Evolutionary conservation across 2,329 filamentous ascomycete genomes (phyloP), one percentile per base, ranked within the genome.

Genomic region (Colletotrichum liaoningense): DNA sequence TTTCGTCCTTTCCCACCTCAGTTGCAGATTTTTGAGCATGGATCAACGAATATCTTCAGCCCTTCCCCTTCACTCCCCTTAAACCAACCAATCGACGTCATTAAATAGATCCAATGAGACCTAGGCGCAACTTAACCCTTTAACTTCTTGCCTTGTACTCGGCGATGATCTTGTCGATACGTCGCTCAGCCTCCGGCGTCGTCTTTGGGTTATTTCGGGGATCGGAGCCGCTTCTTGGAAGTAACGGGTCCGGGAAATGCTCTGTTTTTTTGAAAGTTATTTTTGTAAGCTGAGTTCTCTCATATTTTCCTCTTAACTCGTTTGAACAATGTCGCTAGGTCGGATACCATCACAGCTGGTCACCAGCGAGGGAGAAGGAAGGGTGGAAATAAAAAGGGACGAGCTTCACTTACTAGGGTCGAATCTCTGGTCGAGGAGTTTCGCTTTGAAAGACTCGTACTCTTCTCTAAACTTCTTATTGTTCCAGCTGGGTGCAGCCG

Each of bases 201-300:
- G 86, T 82, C 22, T 77, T 80, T 0, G 85, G 84, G 65, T 82
- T 81, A 74, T 81, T 75, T 69, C 80, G 75, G 63, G 83, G 75
- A 70, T 78, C 78, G 4, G 81, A 69, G 3, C 78, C 76, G 59
- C 80, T 76, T 28, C 84, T 81, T 28, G 84, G 82, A 16, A 82
- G 75, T 68, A 90, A 80, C 38, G 88, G 88, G 72, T 90, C 87
- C 8, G 83, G 83, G 64, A 86, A 88, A 49, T 85, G 82, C 66
- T 78, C 81, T 81, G 59, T 22, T 30, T n/a, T 24, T 38, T 38
- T 4, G 26, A 4, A 5, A 42, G 6, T 19, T 3, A 35, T 6
- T n/a, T 14, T 5, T 33, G 46, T 63, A 33, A 63, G 60, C 60
- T 33, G n/a, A 14, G 12, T 16, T 22, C 28, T 42, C 3, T 16